These are phyloP conservation scores for Zygosaccharomyces pseudobailii DNA, from an alignment of 1,139 yeast genomes.

Conservation along the genomic window DNA sequence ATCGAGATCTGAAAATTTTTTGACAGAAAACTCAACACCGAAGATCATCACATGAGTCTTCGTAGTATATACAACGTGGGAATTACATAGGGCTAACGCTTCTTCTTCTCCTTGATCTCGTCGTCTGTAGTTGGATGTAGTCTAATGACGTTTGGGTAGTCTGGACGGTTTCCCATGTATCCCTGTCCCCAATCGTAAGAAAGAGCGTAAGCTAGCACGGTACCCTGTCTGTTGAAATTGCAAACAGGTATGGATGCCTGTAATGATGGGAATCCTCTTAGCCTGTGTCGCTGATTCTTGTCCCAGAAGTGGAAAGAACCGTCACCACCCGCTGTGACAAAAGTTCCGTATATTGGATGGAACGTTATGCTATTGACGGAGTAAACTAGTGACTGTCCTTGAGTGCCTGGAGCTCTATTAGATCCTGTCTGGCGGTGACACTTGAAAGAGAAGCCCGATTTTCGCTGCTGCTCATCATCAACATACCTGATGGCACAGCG, in stretches of 20 bases:
- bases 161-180: constrained; percentile 67
- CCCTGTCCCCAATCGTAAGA: constrained; percentile 97
- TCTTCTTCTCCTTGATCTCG: constrained; percentile 75
- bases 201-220: constrained; percentile 84
- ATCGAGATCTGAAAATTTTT: constrained; percentile 13
- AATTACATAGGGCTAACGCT: constrained; percentile 33
- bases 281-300: constrained; percentile 83
- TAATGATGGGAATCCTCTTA: constrained; percentile 72
- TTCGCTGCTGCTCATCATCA: constrained; percentile 72
- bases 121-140: constrained; percentile 82
- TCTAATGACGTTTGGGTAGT: constrained; percentile 70
- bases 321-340: constrained; percentile 92
- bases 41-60: constrained; percentile 1
- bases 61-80: not conserved
- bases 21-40: constrained; percentile 2
- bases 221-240: constrained; percentile 77
- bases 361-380: constrained; percentile 77
- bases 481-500: constrained; percentile 95
- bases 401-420: constrained; percentile 34
- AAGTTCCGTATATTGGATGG: constrained; percentile 89
- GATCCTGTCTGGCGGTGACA: constrained; percentile 64
- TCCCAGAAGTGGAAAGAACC: constrained; percentile 97
- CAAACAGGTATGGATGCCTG: constrained; percentile 73
- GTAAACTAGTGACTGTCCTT: constrained; percentile 51
- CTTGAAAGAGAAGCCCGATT: constrained; percentile 80